Base-by-base conservation (phyloP, 345 rosid species). In the Lepidium didymum region DNA sequence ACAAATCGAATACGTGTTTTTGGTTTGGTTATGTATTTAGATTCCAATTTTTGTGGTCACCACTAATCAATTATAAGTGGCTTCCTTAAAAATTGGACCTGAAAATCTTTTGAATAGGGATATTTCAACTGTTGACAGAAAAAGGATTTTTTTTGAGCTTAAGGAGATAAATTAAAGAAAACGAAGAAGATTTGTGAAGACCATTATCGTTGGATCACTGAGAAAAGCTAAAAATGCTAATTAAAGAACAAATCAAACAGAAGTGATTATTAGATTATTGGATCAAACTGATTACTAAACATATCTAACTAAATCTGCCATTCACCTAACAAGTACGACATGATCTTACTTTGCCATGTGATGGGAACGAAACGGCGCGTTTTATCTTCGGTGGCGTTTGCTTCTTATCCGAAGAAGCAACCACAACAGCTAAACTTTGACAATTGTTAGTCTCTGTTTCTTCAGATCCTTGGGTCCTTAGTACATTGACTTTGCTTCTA, bases 321-420 rank as follows among this genome's bases (percentile, higher is more conserved):
- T 19, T 21, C 14, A 13, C 12, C 13, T 69, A 70, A 33, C 74
- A 61, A 50, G 61, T 70, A 33, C 67, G 67, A 41, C 67, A 70
- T 33, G 67, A 60, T 31, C 61, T 62, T 23, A 44, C 63, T 70
- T 35, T 10, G 18, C 75, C 68, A 36, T 53, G 68, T 2, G 69
- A 70, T 0, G 75, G 67, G 31, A 65, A 70, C 8, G 59, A 72
- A 4, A 72, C 76, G 5, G 58, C 29, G 8, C 70, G 70, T 64
- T 55, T 63, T 18, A 55, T 53, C 63, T 13, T 43, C 19, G 56
- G 70, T 9, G 19, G 64, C 13, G n/a, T 38, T n/a, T 72, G 43
- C 5, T 45, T 21, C 10, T 70, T 61, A 33, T 70, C 63, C 4
- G 34, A 12, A n/a, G n/a, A n/a, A 23, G 21, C 49, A 23, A 70